Percentiles rank a stretch among this genome's conserved stretches.
Conservation (phyloP, 1,284 basidiomycete species). For the Marasmius oreades region DNA sequence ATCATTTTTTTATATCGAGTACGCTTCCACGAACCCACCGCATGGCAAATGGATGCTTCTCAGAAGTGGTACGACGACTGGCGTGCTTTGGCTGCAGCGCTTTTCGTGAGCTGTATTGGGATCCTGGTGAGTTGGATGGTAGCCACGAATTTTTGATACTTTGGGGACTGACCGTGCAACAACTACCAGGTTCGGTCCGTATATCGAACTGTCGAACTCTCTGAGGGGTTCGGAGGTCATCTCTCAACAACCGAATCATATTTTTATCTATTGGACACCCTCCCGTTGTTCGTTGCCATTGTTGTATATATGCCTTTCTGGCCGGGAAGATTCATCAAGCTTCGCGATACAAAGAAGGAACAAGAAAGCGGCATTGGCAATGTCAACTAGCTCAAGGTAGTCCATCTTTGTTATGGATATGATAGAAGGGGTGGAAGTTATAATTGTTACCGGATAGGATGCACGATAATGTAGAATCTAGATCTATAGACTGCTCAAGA, state of each 20-base stretch:
- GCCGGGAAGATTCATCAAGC: constrained; percentile 53
- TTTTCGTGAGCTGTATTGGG: constrained; percentile 60
- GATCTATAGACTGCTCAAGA: constrained; percentile 38
- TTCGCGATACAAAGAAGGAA: not conserved
- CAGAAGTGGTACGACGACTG: constrained; percentile 56
- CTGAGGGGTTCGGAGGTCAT: constrained; percentile 59
- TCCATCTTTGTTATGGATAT: not conserved
- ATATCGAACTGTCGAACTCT: constrained; percentile 66
- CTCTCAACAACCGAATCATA: constrained; percentile 58
- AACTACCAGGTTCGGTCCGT: constrained; percentile 55
- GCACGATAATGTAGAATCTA: not conserved
- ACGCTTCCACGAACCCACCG: constrained; percentile 37
- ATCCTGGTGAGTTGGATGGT: constrained; percentile 47
- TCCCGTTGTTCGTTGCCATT: constrained; percentile 62
- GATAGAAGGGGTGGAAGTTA: not conserved
- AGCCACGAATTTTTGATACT: constrained; percentile 9
- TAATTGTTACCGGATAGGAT: not conserved
- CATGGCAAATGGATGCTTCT: constrained; percentile 39
- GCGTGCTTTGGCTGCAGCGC: constrained; percentile 51
- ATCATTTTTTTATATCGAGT: constrained; percentile 55
- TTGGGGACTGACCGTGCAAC: constrained; percentile 2
- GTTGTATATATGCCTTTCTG: constrained; percentile 53
- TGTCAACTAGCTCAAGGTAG: no score
- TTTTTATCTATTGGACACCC: constrained; percentile 68
- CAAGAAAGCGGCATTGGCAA: not conserved